Base-by-base conservation (phyloP, 768 basidiomycete genomes). In the Leccinum subtestaceum region DNA sequence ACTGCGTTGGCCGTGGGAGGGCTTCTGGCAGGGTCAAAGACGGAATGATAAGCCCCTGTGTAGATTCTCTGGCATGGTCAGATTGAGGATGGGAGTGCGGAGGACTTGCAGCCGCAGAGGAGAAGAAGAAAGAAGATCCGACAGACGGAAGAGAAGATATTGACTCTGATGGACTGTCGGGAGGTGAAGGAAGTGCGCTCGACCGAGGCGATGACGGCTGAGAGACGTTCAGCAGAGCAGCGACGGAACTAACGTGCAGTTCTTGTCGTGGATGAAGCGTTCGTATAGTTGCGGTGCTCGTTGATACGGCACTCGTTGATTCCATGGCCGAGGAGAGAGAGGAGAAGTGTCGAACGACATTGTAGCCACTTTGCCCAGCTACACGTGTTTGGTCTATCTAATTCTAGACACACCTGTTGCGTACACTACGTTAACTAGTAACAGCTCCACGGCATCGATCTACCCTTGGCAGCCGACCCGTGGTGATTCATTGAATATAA, bases 41-140 rank as follows among this genome's bases (percentile, higher is more conserved):
- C 2, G 88, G 88, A 50, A 90, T 90, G 60, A 89, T 82, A 56
- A 89, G 79, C 60, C 82, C 83, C 63, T 80, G 78, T 62, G 80
- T 77, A 11, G 70, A 71, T 27, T 78, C 76, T 55, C 68, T 70
- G 60, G 63, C 64, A 61, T 73, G 72, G 56, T 80, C 78, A 3
- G 75, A 74, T 19, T 77, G 78, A 21, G 76, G 70, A 32, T 80
- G 79, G 0, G 76, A 73, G 51, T 82, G 85, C 0, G 81, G 84
- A 2, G 84, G 88, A 61, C 86, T 87, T 1, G 83, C 83, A 12
- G 86, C 86, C 0, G 82, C 85, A 10, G 88, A 89, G 32, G 87
- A 88, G 75, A 88, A 89, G 75, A 90, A 88, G 78, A 89, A 89
- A 1, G 86, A 87, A 2, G 86, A 88, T 17, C 84, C 81, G 12